A percentile compares a stretch with the other conserved stretches of the same genome.
These are phyloP conservation scores for Pleurotus tuoliensis DNA, from an alignment of 768 basidiomycete genomes.

Conservation along the genomic window DNA sequence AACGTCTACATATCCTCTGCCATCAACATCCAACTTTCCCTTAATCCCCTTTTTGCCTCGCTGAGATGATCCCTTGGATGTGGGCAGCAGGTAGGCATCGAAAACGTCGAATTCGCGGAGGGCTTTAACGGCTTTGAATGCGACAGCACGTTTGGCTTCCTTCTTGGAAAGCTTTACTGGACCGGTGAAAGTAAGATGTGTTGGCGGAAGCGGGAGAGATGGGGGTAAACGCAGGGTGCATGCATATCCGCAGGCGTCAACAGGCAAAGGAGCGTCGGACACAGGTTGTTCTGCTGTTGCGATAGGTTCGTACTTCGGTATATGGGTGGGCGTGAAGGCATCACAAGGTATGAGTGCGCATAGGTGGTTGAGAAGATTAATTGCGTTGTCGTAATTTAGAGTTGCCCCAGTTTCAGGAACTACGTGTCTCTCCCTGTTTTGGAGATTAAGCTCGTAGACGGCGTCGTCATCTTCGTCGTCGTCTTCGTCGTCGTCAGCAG, in stretches of 20 bases:
- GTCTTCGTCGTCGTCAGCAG: slow-evolving; percentile 38
- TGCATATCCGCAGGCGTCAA: slow-evolving; percentile 48
- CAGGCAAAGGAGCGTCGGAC: not conserved
- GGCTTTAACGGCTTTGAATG: slow-evolving; percentile 71
- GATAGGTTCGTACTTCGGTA: slow-evolving; percentile 45
- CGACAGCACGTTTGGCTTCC: slow-evolving; percentile 80
- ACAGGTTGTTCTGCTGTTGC: not conserved
- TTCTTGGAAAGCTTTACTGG: slow-evolving; percentile 63
- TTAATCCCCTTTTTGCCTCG: slow-evolving; percentile 19
- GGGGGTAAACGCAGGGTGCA: slow-evolving; percentile 62
- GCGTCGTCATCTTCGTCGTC: slow-evolving; percentile 37
- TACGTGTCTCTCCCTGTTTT: slow-evolving; percentile 68
- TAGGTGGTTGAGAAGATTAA: slow-evolving; percentile 68
- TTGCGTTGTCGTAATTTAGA: slow-evolving; percentile 74
- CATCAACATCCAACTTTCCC: slow-evolving; percentile 47
- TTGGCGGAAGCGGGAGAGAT: slow-evolving; percentile 53
- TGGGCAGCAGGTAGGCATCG: slow-evolving; percentile 78
- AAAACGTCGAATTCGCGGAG: slow-evolving; percentile 72
- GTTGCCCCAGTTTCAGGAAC: slow-evolving; percentile 71
- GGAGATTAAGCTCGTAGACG: slow-evolving; percentile 51
- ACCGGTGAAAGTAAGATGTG: slow-evolving; percentile 54
- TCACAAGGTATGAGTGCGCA: slow-evolving; percentile 77
- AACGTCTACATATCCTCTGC: slow-evolving; percentile 44
- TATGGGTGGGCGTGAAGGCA: slow-evolving; percentile 54
- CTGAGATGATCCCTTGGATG: slow-evolving; percentile 31